Conservation (phyloP, 768 basidiomycete genomes). For the Pholiota conissans region DNA sequence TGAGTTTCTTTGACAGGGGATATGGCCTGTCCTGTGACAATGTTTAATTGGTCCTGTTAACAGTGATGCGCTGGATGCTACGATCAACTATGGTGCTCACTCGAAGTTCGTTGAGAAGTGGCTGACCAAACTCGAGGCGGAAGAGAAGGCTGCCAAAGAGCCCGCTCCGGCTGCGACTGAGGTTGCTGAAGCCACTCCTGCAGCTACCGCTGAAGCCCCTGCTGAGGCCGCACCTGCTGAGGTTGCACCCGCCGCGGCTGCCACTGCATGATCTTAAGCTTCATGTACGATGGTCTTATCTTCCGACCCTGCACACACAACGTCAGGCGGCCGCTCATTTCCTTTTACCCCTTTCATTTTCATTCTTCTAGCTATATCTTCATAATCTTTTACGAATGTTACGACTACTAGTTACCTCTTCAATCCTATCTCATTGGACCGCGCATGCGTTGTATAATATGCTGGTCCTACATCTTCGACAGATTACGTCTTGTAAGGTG, state of each 20-base stretch:
- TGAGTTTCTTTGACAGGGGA: constrained; percentile 28
- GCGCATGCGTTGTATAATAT: too few species aligned
- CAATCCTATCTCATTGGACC: not conserved
- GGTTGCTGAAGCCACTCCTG: not conserved
- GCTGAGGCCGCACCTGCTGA: not conserved
- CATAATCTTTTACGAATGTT: not conserved
- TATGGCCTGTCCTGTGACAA: not conserved
- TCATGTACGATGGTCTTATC: not conserved
- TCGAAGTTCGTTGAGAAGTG: constrained; percentile 71
- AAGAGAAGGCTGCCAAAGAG: constrained; percentile 16
- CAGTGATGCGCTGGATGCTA: constrained; percentile 62
- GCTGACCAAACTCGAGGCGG: constrained; percentile 52
- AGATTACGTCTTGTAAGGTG: too few species aligned
- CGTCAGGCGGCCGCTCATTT: not conserved
- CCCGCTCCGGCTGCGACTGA: not conserved
- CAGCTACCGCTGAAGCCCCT: not conserved
- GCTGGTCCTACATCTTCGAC: too few species aligned
- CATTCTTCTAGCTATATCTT: not conserved
- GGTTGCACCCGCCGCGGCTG: not conserved
- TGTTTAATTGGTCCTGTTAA: constrained; percentile 3
- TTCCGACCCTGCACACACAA: not conserved
- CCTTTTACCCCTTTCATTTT: not conserved
- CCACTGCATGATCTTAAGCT: not conserved
- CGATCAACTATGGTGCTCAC: constrained; percentile 65
- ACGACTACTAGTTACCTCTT: not conserved